Base-by-base conservation (phyloP, 208 protist genomes). In the Acanthamoeba culbertsoni region DNA sequence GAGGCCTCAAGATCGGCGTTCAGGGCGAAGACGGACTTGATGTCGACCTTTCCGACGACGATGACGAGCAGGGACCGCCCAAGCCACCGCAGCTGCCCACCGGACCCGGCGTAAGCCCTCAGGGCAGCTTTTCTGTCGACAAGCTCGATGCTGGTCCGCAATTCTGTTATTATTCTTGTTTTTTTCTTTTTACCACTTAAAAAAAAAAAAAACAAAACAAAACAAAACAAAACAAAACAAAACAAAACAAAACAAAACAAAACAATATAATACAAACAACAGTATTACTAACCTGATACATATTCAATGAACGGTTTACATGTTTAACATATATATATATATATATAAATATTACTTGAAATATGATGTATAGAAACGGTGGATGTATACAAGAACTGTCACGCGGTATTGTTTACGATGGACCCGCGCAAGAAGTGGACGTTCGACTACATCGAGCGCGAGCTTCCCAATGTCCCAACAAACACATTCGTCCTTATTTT, bases 351-450 rank as follows among this genome's bases (percentile, higher is more conserved):
- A n/a, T n/a, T n/a, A n/a, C n/a, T n/a, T n/a, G n/a, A n/a, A n/a
- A 37, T 43, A 7, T 12, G 23, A 2, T n/a, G 31, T 65, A 73
- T 93, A 53, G 43, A 53, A 26, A 95, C 95, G 3, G 48, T 96
- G 2, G 71, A 96, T 59, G 95, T 96, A 2, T 94, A 94, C 68
- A 95, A 94, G 79, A 86, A 73, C 53, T 82, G 28, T 10, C n/a
- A 93, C 40, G 93, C 86, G 0, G 93, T 96, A 7, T 63, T 96
- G 26, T 94, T 96, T 40, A 91, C 93, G 79, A 79, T 96, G 20
- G 93, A 96, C 31, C 91, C 93, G 20, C 62, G 77, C 28, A 96
- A 96, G 51, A 55, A 42, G 57, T 96, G 95, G 95, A 96, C 95
- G 40, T 94, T 93, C 8, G 82, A 94, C 12, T 96, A 96, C 37